Conservation (phyloP, 2,329 filamentous ascomycete species). For the Ophiocordyceps camponoti-leonardi region DNA sequence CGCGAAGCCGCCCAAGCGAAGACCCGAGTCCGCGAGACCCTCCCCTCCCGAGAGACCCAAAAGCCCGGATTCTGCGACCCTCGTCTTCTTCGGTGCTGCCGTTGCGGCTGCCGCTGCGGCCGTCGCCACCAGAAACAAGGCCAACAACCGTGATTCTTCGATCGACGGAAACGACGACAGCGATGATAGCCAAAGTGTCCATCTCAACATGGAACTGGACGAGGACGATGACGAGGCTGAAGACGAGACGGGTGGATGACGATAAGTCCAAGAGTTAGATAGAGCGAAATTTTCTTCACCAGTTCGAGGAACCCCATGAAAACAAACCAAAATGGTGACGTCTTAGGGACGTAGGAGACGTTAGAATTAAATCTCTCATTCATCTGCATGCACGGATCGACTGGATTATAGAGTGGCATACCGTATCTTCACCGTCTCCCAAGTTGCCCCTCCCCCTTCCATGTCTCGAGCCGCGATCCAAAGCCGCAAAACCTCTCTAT, state of each 20-base stretch:
- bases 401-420: background rate
- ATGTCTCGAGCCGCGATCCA: background rate
- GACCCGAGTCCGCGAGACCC: background rate
- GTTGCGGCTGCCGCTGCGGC: background rate
- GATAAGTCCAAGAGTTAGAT: background rate
- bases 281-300: background rate
- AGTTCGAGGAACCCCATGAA: background rate
- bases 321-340: background rate
- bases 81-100: background rate
- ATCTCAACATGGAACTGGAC: conserved; percentile 42
- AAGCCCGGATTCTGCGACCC: conserved; percentile 9
- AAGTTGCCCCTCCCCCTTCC: background rate
- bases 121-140: too few species aligned
- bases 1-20: background rate
- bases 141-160: background rate
- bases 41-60: conserved; percentile 23
- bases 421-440: background rate
- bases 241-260: conserved; percentile 8
- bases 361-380: background rate
- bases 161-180: conserved; percentile 25
- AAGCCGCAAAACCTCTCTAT: background rate
- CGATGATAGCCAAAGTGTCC: conserved; percentile 38
- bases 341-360: background rate
- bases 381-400: background rate
- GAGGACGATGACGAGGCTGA: conserved; percentile 29